phyloP scores from a whole-genome alignment of 352 stramenopile genomes.

The Pythium coloratum region DNA sequence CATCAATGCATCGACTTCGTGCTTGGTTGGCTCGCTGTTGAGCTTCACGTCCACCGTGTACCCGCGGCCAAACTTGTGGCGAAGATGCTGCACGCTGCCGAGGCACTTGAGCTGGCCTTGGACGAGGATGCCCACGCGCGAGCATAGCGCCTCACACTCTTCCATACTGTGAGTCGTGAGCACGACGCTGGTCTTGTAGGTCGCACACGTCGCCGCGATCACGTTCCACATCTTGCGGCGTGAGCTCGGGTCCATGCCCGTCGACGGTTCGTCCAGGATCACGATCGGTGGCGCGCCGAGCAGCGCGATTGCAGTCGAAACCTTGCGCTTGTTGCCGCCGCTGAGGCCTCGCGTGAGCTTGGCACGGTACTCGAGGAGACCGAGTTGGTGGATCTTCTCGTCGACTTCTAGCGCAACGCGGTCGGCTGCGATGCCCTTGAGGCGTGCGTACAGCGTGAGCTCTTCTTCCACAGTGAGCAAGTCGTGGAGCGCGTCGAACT shows the following conservation, averaged over 20 bases:
- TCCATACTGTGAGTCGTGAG: slow-evolving; percentile 46
- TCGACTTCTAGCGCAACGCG: slow-evolving; percentile 44
- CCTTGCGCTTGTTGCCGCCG: slow-evolving; percentile 95
- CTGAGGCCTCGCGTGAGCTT: slow-evolving; percentile 47
- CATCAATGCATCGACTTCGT: slow-evolving; percentile 6
- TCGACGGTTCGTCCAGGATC: slow-evolving; percentile 95
- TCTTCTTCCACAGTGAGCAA: slow-evolving; percentile 92
- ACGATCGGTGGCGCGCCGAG: slow-evolving; percentile 93
- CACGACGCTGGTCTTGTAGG: slow-evolving; percentile 30
- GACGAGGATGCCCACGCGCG: slow-evolving; percentile 39
- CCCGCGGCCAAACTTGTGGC: slow-evolving; percentile 89
- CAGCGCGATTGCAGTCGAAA: slow-evolving; percentile 94
- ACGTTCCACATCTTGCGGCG: slow-evolving; percentile 92
- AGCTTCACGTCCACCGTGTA: slow-evolving; percentile 81
- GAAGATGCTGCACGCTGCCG: slow-evolving; percentile 84
- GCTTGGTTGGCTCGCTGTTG: slow-evolving; percentile 35
- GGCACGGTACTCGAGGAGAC: slow-evolving; percentile 46
- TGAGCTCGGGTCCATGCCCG: slow-evolving; percentile 92
- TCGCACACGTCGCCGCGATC: slow-evolving; percentile 63
- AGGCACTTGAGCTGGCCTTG: slow-evolving; percentile 41
- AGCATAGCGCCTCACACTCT: slow-evolving; percentile 42
- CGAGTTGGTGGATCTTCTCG: slow-evolving; percentile 60
- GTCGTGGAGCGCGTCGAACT: slow-evolving; percentile 94
- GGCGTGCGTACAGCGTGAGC: slow-evolving; percentile 84
- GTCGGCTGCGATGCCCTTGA: slow-evolving; percentile 74